Evolutionary conservation across 176 grass and related monocot species (phyloP), one percentile per base, ranked within the genome.

Genomic region (Triticum monococcum): DNA sequence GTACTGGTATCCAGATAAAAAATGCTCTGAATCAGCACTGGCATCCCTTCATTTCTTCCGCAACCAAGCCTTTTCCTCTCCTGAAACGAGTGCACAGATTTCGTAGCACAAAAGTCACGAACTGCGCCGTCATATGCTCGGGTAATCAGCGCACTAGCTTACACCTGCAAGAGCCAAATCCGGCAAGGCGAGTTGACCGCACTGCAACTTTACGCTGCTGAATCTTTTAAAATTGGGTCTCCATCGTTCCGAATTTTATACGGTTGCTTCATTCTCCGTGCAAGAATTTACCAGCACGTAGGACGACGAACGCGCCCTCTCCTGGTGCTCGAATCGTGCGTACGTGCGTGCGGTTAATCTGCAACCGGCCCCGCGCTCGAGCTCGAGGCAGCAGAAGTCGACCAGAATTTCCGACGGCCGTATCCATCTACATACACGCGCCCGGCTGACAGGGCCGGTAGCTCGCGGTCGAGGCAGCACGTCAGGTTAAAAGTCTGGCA

Each of bases 381-480:
- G 71, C 45, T 38, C 70, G 61, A 82, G 71, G 62, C 20, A 43
- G 79, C 79, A 87, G 5, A 41, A 43, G 8, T 25, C 64, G 63
- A 64, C 72, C 81, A 73, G 67, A 13, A 48, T 25, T 79, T 59
- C 48, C 6, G 14, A 12, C 50, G 14, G 78, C 9, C 24, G 65
- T 41, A 71, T 40, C 8, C 38, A 40, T 80, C 79, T 72, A 80
- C 66, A 37, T 63, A 25, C 14, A 30, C 11, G 16, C 5, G 0
- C 61, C 86, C 87, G 30, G 67, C 57, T 72, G 41, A 89, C 87
- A 85, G 24, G 87, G 87, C 41, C 68, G 87, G 81, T 85, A 89
- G 87, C 67, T 74, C 81, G 87, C 87, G 57, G 3, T n/a, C 9
- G 38, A 2, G 18, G 67, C 81, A 43, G 66, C 37, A 89, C 75